Percentiles rank a stretch among this genome's conserved stretches.
Evolutionary conservation across 805 yeast genomes (phyloP).

Genomic region (Starmerella floricola): DNA sequence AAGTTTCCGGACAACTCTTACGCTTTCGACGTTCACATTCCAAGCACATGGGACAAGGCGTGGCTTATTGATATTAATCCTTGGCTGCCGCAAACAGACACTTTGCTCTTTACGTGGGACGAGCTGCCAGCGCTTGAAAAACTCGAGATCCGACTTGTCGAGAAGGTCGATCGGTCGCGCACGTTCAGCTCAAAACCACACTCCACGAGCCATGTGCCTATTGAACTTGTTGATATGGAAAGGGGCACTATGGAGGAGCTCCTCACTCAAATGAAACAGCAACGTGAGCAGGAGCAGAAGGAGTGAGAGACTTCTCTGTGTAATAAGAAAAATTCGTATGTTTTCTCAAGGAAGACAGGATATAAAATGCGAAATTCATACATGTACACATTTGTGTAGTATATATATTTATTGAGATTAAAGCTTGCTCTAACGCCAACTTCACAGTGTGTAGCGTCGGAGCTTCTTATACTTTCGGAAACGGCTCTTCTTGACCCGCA

Average conservation of each 20-base stretch:
- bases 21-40: conserved; percentile 73
- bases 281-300: conserved; percentile 3
- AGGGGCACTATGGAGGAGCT: conserved; percentile 17
- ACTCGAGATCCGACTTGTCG: conserved; percentile 48
- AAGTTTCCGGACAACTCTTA: conserved; percentile 45
- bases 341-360: not conserved
- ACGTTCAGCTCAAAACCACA: conserved; percentile 72
- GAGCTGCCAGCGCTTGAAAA: conserved; percentile 38
- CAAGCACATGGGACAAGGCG: conserved; percentile 55
- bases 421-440: too few species aligned
- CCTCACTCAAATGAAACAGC: conserved; percentile 16
- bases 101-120: conserved; percentile 73
- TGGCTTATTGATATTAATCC: conserved; percentile 81
- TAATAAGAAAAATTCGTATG: too few species aligned
- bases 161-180: conserved; percentile 50
- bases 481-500: conserved; percentile 35
- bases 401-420: not conserved
- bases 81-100: conserved; percentile 63
- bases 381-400: not conserved
- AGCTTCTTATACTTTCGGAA: conserved; percentile 22
- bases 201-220: conserved; percentile 83
- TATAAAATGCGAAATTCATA: not conserved
- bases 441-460: too few species aligned
- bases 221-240: conserved; percentile 60
- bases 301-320: not conserved